Evolutionary conservation across 2,329 filamentous ascomycete genomes (phyloP).

Genomic region (Aspergillus hortae): DNA sequence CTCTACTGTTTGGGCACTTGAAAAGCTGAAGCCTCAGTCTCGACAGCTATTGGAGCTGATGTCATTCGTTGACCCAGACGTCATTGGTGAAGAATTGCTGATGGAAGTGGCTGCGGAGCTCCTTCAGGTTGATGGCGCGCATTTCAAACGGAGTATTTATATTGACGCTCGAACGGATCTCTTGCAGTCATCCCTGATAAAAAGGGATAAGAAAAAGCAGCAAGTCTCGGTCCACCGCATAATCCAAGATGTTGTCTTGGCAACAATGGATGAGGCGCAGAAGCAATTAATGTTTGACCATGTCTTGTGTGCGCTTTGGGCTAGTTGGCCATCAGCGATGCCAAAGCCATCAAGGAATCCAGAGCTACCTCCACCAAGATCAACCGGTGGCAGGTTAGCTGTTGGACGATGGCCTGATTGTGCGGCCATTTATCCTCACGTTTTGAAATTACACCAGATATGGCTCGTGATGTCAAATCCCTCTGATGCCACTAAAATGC

Average conservation of each 20-base stretch:
- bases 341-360: conserved; percentile 16
- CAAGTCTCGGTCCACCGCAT: conserved; percentile 23
- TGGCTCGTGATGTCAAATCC: conserved; percentile 9
- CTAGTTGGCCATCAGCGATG: conserved; percentile 19
- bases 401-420: conserved; percentile 21
- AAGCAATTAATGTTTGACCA: conserved; percentile 12
- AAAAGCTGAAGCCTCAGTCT: background rate
- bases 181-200: conserved; percentile 22
- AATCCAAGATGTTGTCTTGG: conserved; percentile 24
- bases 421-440: conserved; percentile 23
- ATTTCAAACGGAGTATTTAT: conserved; percentile 14
- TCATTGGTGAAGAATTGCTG: background rate
- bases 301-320: conserved; percentile 14
- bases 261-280: conserved; percentile 15
- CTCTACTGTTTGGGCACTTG: conserved; percentile 4
- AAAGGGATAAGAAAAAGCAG: conserved; percentile 16
- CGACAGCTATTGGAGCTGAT: background rate
- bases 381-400: conserved; percentile 12
- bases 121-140: background rate
- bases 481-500: conserved; percentile 12
- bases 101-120: background rate
- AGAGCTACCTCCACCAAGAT: conserved; percentile 14
- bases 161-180: conserved; percentile 20
- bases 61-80: conserved; percentile 1
- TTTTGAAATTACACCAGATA: conserved; percentile 19